Conservation (phyloP, 2,329 filamentous ascomycete genomes). For the Ceratocystis lukuohia region DNA sequence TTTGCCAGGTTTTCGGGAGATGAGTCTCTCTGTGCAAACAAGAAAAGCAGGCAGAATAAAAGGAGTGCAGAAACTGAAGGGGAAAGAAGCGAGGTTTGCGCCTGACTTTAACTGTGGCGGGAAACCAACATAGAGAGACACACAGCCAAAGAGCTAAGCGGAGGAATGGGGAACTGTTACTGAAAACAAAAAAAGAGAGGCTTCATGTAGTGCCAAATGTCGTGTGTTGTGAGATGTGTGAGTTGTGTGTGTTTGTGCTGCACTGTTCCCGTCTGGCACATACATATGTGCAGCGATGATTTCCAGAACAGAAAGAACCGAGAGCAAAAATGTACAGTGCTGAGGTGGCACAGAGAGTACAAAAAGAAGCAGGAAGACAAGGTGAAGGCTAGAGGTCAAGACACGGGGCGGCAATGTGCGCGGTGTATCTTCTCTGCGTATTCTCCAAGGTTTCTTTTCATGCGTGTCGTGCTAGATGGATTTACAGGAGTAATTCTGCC, state of each 20-base stretch:
- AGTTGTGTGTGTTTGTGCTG: constrained; percentile 1
- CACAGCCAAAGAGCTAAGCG: not conserved
- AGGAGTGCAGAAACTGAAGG: not conserved
- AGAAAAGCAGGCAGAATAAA: constrained; percentile 24
- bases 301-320: not conserved
- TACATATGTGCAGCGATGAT: not conserved
- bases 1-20: not conserved
- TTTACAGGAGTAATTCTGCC: not conserved
- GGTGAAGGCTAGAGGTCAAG: not conserved
- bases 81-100: not conserved
- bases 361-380: not conserved
- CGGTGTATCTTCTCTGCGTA: not conserved
- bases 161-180: not conserved
- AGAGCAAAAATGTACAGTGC: not conserved
- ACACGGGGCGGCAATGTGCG: not conserved
- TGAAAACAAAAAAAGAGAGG: not conserved
- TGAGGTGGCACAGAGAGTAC: not conserved
- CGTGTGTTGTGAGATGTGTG: not conserved
- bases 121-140: not conserved
- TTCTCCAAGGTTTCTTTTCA: not conserved
- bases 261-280: not conserved
- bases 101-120: not conserved
- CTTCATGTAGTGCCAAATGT: not conserved
- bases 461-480: not conserved
- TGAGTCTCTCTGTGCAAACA: not conserved